Evolutionary conservation across 768 basidiomycete species (phyloP).

Genomic region (Suillus placidus): DNA sequence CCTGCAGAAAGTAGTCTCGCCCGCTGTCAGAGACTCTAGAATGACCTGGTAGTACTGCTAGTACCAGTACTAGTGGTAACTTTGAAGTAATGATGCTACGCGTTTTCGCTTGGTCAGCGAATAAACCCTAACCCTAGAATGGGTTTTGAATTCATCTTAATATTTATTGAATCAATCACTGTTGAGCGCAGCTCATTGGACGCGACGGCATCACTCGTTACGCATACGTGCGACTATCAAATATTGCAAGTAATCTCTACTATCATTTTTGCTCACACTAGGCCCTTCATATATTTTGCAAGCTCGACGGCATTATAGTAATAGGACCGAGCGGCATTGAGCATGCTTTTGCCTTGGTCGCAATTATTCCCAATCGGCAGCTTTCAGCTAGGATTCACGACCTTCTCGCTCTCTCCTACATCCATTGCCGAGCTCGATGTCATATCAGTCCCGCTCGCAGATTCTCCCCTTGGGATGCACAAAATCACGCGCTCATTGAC

Average conservation of each 20-base stretch:
- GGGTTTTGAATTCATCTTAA: conserved; percentile 1
- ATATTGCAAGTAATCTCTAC: neutral
- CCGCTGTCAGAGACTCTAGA: neutral
- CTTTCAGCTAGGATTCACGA: conserved; percentile 44
- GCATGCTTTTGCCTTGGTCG: neutral
- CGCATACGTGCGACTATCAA: neutral
- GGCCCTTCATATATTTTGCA: neutral
- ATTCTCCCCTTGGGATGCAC: conserved; percentile 52
- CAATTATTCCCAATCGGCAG: conserved; percentile 15
- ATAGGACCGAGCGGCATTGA: neutral
- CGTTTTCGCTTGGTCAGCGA: conserved; percentile 9
- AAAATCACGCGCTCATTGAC: conserved; percentile 43
- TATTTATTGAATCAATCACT: too few species aligned
- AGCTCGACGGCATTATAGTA: neutral
- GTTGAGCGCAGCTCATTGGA: neutral
- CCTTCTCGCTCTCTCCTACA: conserved; percentile 19
- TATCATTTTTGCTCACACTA: neutral
- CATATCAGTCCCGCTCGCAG: conserved; percentile 39
- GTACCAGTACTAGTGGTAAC: neutral
- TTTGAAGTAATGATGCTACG: conserved; percentile 10
- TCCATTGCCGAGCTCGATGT: conserved; percentile 21
- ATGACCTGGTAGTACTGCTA: neutral
- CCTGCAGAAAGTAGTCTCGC: neutral
- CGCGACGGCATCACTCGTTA: neutral
- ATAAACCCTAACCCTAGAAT: conserved; percentile 23